Evolutionary conservation across 2,329 filamentous ascomycete genomes (phyloP), one percentile per base, ranked within the genome.

Genomic region (Epicoccum sorghinum): DNA sequence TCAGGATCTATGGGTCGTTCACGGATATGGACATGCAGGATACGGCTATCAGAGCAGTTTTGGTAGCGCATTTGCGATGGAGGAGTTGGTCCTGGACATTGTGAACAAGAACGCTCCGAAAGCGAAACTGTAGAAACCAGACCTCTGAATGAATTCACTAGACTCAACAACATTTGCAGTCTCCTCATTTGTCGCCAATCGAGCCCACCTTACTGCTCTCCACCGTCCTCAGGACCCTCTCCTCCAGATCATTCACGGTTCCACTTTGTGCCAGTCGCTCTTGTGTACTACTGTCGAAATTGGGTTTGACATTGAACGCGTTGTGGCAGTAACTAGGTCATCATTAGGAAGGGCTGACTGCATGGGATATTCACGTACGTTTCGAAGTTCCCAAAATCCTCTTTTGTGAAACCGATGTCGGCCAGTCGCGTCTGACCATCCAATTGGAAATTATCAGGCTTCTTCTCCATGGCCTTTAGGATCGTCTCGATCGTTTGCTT

Each of bases 21-120:
- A 93, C 71, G 89, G 91, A 65, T 93, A 93, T 64, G 90, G 89
- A 0, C 89, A 92, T 71, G 87, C 85, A 1, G 89, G 89, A 2
- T 91, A 89, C 82, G 92, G 92, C 9, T 96, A 82, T 67, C 79
- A 81, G 72, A 75, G 73, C 10, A 70, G 68, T 14, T 81, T 72
- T 65, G 79, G 79, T 1, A 75, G 71, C 55, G 74, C 78, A 14
- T 66, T 72, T 59, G 76, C 70, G 39, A 78, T 70, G 9, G 75
- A 75, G 62, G 70, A 65, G 55, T 55, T 81, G 54, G 75, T 79
- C 0, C 58, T 63, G 37, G 59, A 61, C 7, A 60, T 65, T 30
- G 32, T 71, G 42, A 46, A 58, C 29, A 50, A 62, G n/a, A 51
- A 55, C 36, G 51, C 29, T 8, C 36, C 27, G 33, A 56, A 14